Base-by-base conservation (phyloP, 345 rosid genomes). In the Sapria himalayana region DNA sequence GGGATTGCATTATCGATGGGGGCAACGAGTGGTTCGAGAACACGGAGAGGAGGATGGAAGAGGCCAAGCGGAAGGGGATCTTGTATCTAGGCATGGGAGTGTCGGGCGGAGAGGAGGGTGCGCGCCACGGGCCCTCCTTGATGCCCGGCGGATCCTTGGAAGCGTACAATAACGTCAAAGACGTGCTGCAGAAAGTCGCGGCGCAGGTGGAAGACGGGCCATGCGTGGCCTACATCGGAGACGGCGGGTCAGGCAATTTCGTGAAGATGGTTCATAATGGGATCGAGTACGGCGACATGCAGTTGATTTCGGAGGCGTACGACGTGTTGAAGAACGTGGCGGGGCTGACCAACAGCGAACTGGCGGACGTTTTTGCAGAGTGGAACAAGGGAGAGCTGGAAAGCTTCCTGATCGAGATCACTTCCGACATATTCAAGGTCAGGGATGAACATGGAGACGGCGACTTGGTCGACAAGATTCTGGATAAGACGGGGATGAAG, bases 251-350 rank as follows among this genome's bases (percentile, higher is more conserved):
- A n/a, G 97, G 97, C 0, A 86, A 86, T 52, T 86, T 86, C 16
- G 97, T 86, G 15, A 86, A 86, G 46, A 86, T 86, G 97, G 91
- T 86, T 27, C 97, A 86, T 42, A 86, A 86, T n/a, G 97, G 97
- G 46, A 86, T 86, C 19, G 97, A 82, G 44, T 86, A 82, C n/a
- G 97, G 97, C 4, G 97, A 86, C 34, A 86, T 86, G 97, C 97
- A 86, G 54, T 40, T 86, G 54, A 86, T 86, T 34, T 81, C 93
- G 0, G 94, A 86, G 49, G 94, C 97, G 8, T 86, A 82, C 32
- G 97, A 86, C 22, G 97, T 86, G 19, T 67, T 86, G 72, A 85
- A 78, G 68, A 66, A 81, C 50, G 85, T 75, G 10, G 96, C 92
- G 0, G 92, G 94, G 16, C 58, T 78, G 19, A 57, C 65, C 4